Base-by-base conservation (phyloP, 2,329 filamentous ascomycete genomes). In the Phialophora verrucosa region DNA sequence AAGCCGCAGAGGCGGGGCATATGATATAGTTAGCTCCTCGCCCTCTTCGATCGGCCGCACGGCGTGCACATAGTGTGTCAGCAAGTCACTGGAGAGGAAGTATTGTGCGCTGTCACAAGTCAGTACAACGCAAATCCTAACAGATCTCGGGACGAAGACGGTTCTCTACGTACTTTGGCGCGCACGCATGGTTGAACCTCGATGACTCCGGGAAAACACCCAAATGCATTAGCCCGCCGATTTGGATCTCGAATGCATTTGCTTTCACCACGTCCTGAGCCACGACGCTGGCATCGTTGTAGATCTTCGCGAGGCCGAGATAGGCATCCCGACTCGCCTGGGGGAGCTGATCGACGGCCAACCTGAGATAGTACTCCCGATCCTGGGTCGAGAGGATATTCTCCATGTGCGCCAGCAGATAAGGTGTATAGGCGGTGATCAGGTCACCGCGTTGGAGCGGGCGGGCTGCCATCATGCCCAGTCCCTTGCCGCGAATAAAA, bases 21-120 rank as follows among this genome's bases (percentile, higher is more conserved):
- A 99, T 0, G 90, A 93, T 0, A 99, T 94, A 0, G 95, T 98
- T 65, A 99, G 96, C 77, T 99, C 95, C 67, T 99, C 93, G 4
- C 93, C 94, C 0, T 90, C 82, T 6, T 89, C 85, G 67, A 99
- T 97, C 63, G 92, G 85, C 70, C 89, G 87, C 25, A 88, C 64
- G 4, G 69, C 64, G 51, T 69, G 67, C 10, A 70, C 66, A 51
- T 61, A 64, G 35, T 70, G 69, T 29, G 66, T 65, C 14, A 70
- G 51, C 12, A 68, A 6, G n/a, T 25, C 49, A 2, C 59, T 53
- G 6, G 66, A 65, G 44, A 70, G 59, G 44, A 63, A 65, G 49
- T 70, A 70, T 64, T 69, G 66, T 23, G 69, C 61, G 49, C 68
- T 70, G 32, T 7, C 11, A 42, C 2, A 38, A 35, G 31, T 35